phyloP scores from a whole-genome alignment of 495 filamentous ascomycete genomes.

The Cairneyella variabilis region DNA sequence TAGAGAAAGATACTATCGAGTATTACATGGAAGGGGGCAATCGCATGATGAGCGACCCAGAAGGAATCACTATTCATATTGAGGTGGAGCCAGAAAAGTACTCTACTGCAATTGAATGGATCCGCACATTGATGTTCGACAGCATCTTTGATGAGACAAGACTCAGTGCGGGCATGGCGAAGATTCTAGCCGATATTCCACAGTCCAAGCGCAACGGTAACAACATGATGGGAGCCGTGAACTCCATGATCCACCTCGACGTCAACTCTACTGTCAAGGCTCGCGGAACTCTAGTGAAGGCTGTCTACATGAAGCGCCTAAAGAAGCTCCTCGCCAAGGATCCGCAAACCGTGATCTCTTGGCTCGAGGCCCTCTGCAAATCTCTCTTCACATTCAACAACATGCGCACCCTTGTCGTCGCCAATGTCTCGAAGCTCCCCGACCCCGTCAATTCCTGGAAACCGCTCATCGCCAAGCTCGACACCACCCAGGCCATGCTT shows the following conservation, averaged over 20 bases:
- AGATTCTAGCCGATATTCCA: slow-evolving; percentile 88
- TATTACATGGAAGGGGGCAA: slow-evolving; percentile 67
- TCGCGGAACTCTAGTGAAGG: slow-evolving; percentile 79
- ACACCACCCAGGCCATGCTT: slow-evolving; percentile 18
- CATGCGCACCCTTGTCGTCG: slow-evolving; percentile 78
- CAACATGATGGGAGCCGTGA: slow-evolving; percentile 70
- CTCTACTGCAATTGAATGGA: slow-evolving; percentile 74
- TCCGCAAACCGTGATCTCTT: slow-evolving; percentile 64
- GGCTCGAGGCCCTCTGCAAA: slow-evolving; percentile 71
- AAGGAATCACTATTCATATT: slow-evolving; percentile 76
- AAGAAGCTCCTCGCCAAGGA: slow-evolving; percentile 68
- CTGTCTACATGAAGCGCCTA: slow-evolving; percentile 81
- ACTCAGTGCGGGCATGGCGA: slow-evolving; percentile 76
- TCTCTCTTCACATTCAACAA: slow-evolving; percentile 77
- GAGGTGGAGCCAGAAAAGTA: slow-evolving; percentile 89
- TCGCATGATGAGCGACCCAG: slow-evolving; percentile 62
- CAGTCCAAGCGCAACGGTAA: slow-evolving; percentile 88
- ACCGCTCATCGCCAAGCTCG: slow-evolving; percentile 40
- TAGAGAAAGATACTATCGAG: slow-evolving; percentile 86
- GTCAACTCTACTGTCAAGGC: slow-evolving; percentile 71
- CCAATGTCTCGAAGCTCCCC: slow-evolving; percentile 69
- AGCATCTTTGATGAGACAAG: slow-evolving; percentile 79
- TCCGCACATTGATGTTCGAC: slow-evolving; percentile 80
- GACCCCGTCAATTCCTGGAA: slow-evolving; percentile 86
- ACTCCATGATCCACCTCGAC: slow-evolving; percentile 73